Evolutionary conservation across 345 rosid species (phyloP).

Genomic region (Combretum micranthum): DNA sequence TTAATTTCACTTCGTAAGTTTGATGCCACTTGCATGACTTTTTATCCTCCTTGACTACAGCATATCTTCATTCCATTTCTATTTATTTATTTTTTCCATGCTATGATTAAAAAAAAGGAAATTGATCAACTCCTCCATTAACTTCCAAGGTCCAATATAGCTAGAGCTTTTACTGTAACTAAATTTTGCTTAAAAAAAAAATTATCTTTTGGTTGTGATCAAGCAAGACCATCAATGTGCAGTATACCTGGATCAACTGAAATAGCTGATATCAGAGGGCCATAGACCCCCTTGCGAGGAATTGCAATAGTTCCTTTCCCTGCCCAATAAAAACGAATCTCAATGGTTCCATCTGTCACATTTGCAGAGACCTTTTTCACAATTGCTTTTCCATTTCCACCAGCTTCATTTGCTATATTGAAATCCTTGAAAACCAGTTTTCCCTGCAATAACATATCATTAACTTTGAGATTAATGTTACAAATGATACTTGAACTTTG

Average conservation of each 20-base stretch:
- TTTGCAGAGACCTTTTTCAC: background rate
- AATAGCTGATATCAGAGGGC: constrained; percentile 23
- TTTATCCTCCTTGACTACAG: no score
- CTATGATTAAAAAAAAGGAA: no score
- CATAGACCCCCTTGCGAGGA: constrained; percentile 12
- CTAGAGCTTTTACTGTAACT: background rate
- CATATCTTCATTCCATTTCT: no score
- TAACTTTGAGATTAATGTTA: no score
- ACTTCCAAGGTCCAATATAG: no score
- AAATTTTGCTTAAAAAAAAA: background rate
- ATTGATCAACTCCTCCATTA: no score
- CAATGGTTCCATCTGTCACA: constrained; percentile 4
- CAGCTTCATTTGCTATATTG: constrained; percentile 14
- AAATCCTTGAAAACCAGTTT: constrained; percentile 16
- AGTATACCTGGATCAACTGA: constrained; percentile 8
- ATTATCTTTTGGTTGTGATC: background rate
- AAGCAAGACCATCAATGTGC: no score
- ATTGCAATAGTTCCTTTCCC: constrained; percentile 16
- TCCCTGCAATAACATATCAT: no score
- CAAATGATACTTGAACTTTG: no score
- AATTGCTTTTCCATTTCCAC: constrained; percentile 12
- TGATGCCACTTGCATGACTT: no score
- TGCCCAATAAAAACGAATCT: constrained; percentile 23
- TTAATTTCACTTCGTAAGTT: no score
- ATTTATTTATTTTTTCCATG: no score